phyloP scores from a whole-genome alignment of 1,284 basidiomycete species.

The Cutaneotrichosporon sp. region DNA sequence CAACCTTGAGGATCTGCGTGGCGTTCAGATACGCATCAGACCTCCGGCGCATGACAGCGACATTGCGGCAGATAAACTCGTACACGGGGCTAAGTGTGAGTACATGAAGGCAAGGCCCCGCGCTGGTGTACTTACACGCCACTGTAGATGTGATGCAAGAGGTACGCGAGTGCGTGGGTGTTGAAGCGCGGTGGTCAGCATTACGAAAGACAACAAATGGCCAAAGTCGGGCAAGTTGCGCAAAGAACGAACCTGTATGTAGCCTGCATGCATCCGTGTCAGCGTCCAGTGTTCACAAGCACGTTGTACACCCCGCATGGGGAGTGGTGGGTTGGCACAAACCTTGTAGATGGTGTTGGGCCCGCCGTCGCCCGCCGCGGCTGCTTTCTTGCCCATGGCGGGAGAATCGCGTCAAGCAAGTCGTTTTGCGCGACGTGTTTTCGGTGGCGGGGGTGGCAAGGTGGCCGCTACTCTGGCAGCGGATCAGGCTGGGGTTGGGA shows the following conservation, averaged over 20 bases:
- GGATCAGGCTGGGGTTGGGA: not conserved
- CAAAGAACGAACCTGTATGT: slow-evolving; percentile 25
- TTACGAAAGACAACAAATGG: not conserved
- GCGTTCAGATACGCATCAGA: slow-evolving; percentile 97
- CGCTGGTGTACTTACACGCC: slow-evolving; percentile 43
- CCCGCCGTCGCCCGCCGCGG: slow-evolving; percentile 23
- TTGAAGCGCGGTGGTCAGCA: slow-evolving; percentile 7
- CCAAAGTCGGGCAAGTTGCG: not conserved
- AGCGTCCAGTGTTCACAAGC: slow-evolving; percentile 2
- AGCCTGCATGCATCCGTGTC: slow-evolving; percentile 19
- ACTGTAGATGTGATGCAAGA: slow-evolving; percentile 24
- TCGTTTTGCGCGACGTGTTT: not conserved
- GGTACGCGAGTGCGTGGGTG: not conserved
- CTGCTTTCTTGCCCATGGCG: slow-evolving; percentile 29
- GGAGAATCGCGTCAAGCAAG: slow-evolving; percentile 1
- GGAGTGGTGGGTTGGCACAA: slow-evolving; percentile 6
- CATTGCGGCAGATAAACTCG: slow-evolving; percentile 76
- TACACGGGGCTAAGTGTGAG: slow-evolving; percentile 41
- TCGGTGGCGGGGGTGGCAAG: not conserved
- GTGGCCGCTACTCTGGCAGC: not conserved
- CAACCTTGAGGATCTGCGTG: slow-evolving; percentile 98
- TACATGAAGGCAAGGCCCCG: not conserved
- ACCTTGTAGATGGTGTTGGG: slow-evolving; percentile 43
- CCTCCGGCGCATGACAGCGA: slow-evolving; percentile 95
- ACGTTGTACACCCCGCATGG: too few species aligned